These are phyloP conservation scores for Neoboletus brunneissimus DNA, from an alignment of 768 basidiomycete species.

Conservation along the genomic window DNA sequence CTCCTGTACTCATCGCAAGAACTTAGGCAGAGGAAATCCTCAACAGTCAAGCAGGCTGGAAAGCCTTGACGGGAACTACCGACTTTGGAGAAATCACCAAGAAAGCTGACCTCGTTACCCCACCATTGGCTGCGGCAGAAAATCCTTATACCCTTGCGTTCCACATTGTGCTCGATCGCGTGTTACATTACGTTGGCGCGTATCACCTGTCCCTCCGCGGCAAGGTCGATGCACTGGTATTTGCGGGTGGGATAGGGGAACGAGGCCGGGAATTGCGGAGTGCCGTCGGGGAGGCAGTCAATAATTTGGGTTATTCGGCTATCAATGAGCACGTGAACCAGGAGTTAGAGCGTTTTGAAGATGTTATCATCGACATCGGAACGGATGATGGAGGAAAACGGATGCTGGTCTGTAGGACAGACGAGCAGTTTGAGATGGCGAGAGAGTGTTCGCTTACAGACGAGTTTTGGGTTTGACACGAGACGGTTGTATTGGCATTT, in stretches of 20 bases:
- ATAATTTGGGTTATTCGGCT: slow-evolving; percentile 58
- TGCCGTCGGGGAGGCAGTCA: slow-evolving; percentile 51
- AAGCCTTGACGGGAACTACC: slow-evolving; percentile 73
- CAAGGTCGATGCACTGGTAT: slow-evolving; percentile 74
- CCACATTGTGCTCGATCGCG: slow-evolving; percentile 73
- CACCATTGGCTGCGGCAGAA: slow-evolving; percentile 19
- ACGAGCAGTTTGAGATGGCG: slow-evolving; percentile 59
- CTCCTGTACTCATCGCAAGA: neutral
- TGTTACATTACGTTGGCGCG: slow-evolving; percentile 68
- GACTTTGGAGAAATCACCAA: slow-evolving; percentile 72
- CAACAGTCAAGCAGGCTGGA: slow-evolving; percentile 76
- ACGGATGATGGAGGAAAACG: slow-evolving; percentile 27
- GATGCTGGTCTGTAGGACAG: slow-evolving; percentile 62
- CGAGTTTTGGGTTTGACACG: slow-evolving; percentile 16
- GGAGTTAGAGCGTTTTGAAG: slow-evolving; percentile 35
- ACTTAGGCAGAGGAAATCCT: slow-evolving; percentile 67
- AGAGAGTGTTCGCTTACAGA: slow-evolving; percentile 33
- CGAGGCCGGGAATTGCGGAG: slow-evolving; percentile 57
- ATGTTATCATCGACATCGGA: slow-evolving; percentile 48
- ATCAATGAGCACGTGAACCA: slow-evolving; percentile 50
- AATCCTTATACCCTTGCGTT: slow-evolving; percentile 63
- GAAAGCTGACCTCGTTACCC: slow-evolving; percentile 34
- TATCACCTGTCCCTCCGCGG: slow-evolving; percentile 73
- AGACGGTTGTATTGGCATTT: neutral
- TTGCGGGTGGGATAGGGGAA: slow-evolving; percentile 89